Evolutionary conservation across 2,329 filamentous ascomycete species (phyloP).

Genomic region (Sphaerulina populicola): DNA sequence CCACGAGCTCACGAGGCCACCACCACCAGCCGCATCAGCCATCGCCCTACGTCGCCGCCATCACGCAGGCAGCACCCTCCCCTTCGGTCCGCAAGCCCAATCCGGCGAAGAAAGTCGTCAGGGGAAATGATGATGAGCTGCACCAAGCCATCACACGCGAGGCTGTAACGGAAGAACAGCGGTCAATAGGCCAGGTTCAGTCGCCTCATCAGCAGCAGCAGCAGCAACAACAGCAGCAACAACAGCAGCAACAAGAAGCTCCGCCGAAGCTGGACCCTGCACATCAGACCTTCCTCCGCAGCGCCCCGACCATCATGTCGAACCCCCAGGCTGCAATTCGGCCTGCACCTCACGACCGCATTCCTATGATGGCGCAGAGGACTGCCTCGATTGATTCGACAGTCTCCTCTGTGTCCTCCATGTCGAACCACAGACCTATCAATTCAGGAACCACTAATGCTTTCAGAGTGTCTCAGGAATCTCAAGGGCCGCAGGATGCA

Average conservation of each 20-base stretch:
- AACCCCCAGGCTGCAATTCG: slow-evolving; percentile 4
- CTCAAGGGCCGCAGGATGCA: slow-evolving; percentile 64
- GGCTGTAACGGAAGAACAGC: slow-evolving; percentile 17
- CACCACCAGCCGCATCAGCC: background rate
- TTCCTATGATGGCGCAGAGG: slow-evolving; percentile 38
- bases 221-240: slow-evolving; percentile 9
- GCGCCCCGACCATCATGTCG: slow-evolving; percentile 13
- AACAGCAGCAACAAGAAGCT: slow-evolving; percentile 5
- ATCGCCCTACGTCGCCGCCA: background rate
- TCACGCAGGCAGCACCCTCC: background rate
- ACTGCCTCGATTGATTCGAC: slow-evolving; percentile 89
- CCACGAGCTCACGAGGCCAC: background rate
- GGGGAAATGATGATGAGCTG: slow-evolving; percentile 22
- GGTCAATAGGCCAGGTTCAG: slow-evolving; percentile 7
- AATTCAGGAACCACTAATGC: slow-evolving; percentile 21
- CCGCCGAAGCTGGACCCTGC: slow-evolving; percentile 11
- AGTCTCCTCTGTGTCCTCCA: slow-evolving; percentile 54
- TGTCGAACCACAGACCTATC: slow-evolving; percentile 28
- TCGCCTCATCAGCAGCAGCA: slow-evolving; percentile 9
- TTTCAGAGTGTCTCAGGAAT: slow-evolving; percentile 47
- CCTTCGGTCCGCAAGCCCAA: slow-evolving; percentile 13
- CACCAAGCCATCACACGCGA: slow-evolving; percentile 20
- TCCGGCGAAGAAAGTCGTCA: slow-evolving; percentile 21
- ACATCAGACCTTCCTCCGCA: slow-evolving; percentile 24
- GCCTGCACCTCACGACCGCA: slow-evolving; percentile 4